Percentiles rank a stretch among this genome's conserved stretches.
phyloP scores from a whole-genome alignment of 257 asterid species.

The Lavandula angustifolia region DNA sequence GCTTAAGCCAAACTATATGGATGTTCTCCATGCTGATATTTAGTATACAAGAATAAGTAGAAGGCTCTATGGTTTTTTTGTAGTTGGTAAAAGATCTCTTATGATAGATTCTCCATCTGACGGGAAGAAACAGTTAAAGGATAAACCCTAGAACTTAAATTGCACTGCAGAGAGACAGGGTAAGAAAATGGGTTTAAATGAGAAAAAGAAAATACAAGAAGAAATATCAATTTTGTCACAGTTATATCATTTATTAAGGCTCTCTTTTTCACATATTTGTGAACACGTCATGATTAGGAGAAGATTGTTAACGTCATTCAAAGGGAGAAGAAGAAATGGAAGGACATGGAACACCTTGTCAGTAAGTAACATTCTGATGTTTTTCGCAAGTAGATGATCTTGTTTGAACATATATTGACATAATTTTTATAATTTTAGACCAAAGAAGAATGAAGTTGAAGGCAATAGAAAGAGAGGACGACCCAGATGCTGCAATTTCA shows the following conservation, averaged over 20 bases:
- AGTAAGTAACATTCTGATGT: conserved; percentile 54
- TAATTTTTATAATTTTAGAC: conserved; percentile 41
- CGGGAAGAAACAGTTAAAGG: conserved; percentile 1
- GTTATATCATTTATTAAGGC: conserved; percentile 8
- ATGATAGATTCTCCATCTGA: background rate
- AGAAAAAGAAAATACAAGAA: background rate
- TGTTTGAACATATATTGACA: conserved; percentile 11
- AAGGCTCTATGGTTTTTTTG: background rate
- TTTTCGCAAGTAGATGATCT: conserved; percentile 15
- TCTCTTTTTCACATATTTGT: conserved; percentile 19
- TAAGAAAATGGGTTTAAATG: background rate
- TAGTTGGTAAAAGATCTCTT: conserved; percentile 9
- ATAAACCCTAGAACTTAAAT: background rate
- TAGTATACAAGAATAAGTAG: background rate
- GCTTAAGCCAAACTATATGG: conserved; percentile 13
- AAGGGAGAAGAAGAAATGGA: conserved; percentile 50
- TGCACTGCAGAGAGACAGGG: background rate
- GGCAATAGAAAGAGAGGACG: conserved; percentile 62
- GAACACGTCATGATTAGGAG: conserved; percentile 52
- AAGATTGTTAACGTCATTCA: conserved; percentile 45
- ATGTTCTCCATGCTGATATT: background rate
- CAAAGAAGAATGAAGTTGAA: conserved; percentile 54
- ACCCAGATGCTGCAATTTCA: conserved; percentile 51
- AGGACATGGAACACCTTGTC: conserved; percentile 54
- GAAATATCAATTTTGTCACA: conserved; percentile 1